A percentile compares a stretch with the other conserved stretches of the same genome.
These are phyloP conservation scores for Boletus pseudo-olivaceus DNA, from an alignment of 768 basidiomycete species.

Conservation along the genomic window DNA sequence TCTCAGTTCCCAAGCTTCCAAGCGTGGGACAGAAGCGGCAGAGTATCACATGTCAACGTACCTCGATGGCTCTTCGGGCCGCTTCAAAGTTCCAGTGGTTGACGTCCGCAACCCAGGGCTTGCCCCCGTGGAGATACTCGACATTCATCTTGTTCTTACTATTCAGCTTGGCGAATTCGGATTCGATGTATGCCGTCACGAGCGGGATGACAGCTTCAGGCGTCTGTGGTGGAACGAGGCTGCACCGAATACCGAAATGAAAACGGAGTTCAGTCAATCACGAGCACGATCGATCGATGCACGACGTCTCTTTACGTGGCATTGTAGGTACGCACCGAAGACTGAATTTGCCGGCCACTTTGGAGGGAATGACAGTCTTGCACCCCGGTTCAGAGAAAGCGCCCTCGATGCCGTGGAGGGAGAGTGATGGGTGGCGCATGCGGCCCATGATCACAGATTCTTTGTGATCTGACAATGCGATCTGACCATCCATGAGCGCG, in stretches of 20 bases:
- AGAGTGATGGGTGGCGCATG: slow-evolving; percentile 87
- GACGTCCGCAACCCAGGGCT: slow-evolving; percentile 83
- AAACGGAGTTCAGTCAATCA: background rate
- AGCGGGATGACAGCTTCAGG: slow-evolving; percentile 70
- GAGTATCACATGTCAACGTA: slow-evolving; percentile 19
- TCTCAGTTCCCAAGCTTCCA: background rate
- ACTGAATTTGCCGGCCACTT: slow-evolving; percentile 88
- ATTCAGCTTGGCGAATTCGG: slow-evolving; percentile 80
- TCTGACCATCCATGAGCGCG: slow-evolving; percentile 21
- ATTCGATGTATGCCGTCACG: slow-evolving; percentile 64
- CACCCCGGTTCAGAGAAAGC: slow-evolving; percentile 81
- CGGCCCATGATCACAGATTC: slow-evolving; percentile 83
- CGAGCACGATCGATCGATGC: background rate
- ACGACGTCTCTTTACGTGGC: background rate
- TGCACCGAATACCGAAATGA: slow-evolving; percentile 17
- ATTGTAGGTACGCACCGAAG: slow-evolving; percentile 59
- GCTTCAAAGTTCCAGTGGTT: slow-evolving; percentile 95
- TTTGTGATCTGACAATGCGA: slow-evolving; percentile 76
- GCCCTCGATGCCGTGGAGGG: slow-evolving; percentile 93
- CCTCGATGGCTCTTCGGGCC: slow-evolving; percentile 81
- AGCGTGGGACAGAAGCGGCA: background rate
- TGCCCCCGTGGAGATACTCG: slow-evolving; percentile 76
- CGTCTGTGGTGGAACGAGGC: slow-evolving; percentile 83
- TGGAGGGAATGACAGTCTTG: slow-evolving; percentile 94
- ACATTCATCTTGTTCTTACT: slow-evolving; percentile 78